phyloP scores from a whole-genome alignment of 108 stramenopile species.

The Parmales sp. region DNA sequence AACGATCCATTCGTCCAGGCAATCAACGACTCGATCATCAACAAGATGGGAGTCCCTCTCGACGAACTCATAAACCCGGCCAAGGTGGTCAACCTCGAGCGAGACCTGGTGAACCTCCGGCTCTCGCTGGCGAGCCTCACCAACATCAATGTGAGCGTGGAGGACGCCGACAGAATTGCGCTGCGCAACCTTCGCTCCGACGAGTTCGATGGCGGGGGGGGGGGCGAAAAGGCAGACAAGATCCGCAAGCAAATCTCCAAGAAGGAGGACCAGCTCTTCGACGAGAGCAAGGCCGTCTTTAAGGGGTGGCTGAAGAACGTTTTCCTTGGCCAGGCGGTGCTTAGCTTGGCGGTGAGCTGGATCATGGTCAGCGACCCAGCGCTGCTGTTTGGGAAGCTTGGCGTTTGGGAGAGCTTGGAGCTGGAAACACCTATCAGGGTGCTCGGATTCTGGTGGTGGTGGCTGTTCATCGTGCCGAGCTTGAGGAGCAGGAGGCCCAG shows the following conservation, averaged over 20 bases:
- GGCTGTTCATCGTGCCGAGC: constrained; percentile 92
- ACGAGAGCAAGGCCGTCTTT: constrained; percentile 84
- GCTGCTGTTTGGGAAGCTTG: constrained; percentile 52
- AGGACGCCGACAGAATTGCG: constrained; percentile 13
- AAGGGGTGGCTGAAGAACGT: constrained; percentile 90
- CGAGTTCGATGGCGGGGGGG: constrained; percentile 52
- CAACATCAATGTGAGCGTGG: constrained; percentile 14
- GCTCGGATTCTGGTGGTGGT: constrained; percentile 94
- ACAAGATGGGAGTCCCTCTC: constrained; percentile 55
- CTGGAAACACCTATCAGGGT: constrained; percentile 79
- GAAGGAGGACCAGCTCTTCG: constrained; percentile 64
- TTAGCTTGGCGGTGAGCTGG: constrained; percentile 64
- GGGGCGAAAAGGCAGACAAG: constrained; percentile 49
- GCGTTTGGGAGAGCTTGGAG: constrained; percentile 51
- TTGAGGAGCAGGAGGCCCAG: constrained; percentile 72
- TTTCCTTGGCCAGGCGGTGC: constrained; percentile 77
- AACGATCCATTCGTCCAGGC: constrained; percentile 64
- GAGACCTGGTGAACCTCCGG: constrained; percentile 66
- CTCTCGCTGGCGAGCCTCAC: constrained; percentile 47
- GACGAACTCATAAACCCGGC: constrained; percentile 81
- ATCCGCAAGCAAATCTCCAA: constrained; percentile 63
- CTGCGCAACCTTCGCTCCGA: constrained; percentile 27
- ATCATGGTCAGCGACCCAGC: constrained; percentile 74
- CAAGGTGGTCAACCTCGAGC: constrained; percentile 80
- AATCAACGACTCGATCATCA: constrained; percentile 47